Evolutionary conservation across 2,329 filamentous ascomycete species (phyloP).

Genomic region (Penicillium decumbens): DNA sequence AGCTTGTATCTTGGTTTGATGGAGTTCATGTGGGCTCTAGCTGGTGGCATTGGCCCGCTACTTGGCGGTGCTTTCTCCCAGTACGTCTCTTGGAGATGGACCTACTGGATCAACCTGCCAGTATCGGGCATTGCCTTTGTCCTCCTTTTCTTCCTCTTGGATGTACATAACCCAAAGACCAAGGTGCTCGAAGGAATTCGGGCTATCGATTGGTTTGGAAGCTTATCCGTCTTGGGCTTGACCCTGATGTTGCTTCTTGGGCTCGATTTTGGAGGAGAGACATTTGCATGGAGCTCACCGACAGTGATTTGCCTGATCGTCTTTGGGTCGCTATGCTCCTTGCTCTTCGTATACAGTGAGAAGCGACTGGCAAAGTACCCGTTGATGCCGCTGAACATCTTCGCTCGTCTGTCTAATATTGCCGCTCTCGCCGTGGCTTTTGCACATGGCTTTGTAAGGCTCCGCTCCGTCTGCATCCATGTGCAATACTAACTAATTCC

Average conservation of each 20-base stretch:
- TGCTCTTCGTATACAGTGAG: conserved; percentile 59
- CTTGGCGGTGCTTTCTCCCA: conserved; percentile 50
- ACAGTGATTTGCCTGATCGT: conserved; percentile 55
- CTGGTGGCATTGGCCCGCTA: conserved; percentile 51
- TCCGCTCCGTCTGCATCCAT: too few species aligned
- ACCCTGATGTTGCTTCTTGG: conserved; percentile 52
- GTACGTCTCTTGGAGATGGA: conserved; percentile 49
- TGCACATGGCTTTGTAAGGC: conserved; percentile 44
- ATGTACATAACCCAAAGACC: conserved; percentile 54
- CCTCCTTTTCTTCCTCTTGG: conserved; percentile 50
- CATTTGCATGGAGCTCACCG: conserved; percentile 51
- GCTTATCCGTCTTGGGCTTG: conserved; percentile 48
- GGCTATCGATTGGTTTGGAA: conserved; percentile 54
- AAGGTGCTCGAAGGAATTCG: conserved; percentile 47
- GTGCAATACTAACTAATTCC: conserved; percentile 10
- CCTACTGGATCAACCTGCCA: conserved; percentile 55
- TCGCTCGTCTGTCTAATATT: conserved; percentile 53
- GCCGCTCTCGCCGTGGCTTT: conserved; percentile 52
- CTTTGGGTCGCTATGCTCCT: conserved; percentile 47
- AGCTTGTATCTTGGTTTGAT: conserved; percentile 50
- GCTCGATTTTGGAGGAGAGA: conserved; percentile 51
- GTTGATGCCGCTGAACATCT: conserved; percentile 63
- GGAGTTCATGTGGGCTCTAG: conserved; percentile 53
- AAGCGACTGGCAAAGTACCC: conserved; percentile 60
- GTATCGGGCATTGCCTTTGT: conserved; percentile 48